These are phyloP conservation scores for Fusarium brevicatenulatum DNA, from an alignment of 2,329 filamentous ascomycete species.

Conservation along the genomic window DNA sequence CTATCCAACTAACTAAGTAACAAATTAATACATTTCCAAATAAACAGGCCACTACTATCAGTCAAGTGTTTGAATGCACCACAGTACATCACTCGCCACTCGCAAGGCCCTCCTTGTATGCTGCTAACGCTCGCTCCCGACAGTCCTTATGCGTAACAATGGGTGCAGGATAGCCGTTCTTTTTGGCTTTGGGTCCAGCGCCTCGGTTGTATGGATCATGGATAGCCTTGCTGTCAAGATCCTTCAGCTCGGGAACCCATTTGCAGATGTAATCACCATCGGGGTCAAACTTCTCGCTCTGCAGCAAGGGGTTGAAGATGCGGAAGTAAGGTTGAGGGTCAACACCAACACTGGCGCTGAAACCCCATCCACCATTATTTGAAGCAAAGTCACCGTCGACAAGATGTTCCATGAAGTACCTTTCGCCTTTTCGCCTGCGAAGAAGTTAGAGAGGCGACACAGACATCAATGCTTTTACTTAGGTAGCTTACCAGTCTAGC, in stretches of 20 bases:
- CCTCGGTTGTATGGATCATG: constrained; percentile 83
- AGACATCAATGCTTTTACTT: not conserved
- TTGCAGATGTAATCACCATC: constrained; percentile 82
- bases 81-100: constrained; percentile 41
- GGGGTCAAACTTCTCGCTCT: constrained; percentile 87
- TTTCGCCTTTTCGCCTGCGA: constrained; percentile 75
- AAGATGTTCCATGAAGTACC: constrained; percentile 83
- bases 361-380: constrained; percentile 74
- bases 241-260: constrained; percentile 81
- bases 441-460: not conserved
- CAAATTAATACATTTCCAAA: not conserved
- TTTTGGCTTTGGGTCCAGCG: constrained; percentile 66
- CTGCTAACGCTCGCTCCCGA: constrained; percentile 72
- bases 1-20: not conserved
- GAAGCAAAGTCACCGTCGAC: constrained; percentile 84
- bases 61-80: not conserved
- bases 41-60: not conserved
- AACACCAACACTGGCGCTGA: constrained; percentile 73
- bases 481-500: constrained; percentile 69
- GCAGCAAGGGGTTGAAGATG: constrained; percentile 86
- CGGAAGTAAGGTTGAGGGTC: constrained; percentile 92
- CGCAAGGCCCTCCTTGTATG: constrained; percentile 69
- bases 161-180: constrained; percentile 76
- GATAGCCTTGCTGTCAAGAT: constrained; percentile 72
- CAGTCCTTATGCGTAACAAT: constrained; percentile 79